A percentile compares a stretch with the other conserved stretches of the same genome.
Evolutionary conservation across 306 rosid genomes (phyloP).

Genomic region (Malus asiatica): DNA sequence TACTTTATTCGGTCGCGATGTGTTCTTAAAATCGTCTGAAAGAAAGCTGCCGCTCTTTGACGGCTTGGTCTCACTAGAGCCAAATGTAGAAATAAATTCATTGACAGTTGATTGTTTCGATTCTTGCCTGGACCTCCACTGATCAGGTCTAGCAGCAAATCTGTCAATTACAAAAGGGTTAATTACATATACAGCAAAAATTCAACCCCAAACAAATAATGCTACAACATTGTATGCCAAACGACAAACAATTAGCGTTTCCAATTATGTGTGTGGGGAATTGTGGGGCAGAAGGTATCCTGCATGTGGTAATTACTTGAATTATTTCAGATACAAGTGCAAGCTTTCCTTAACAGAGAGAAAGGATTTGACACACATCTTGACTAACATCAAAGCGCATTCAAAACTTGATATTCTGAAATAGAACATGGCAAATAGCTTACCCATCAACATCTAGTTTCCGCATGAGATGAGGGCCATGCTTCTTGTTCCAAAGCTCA

Average conservation of each 20-base stretch:
- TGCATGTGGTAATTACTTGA: background rate
- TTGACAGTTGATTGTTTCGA: slow-evolving; percentile 67
- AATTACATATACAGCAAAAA: slow-evolving; percentile 4
- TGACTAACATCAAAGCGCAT: background rate
- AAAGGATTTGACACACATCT: background rate
- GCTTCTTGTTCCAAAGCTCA: slow-evolving; percentile 80
- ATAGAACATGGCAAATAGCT: slow-evolving; percentile 19
- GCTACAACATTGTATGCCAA: slow-evolving; percentile 2
- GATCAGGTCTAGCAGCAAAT: slow-evolving; percentile 68
- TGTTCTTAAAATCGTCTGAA: slow-evolving; percentile 31
- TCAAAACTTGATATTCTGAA: slow-evolving; percentile 16
- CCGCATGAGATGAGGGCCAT: slow-evolving; percentile 74
- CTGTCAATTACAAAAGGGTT: slow-evolving; percentile 34
- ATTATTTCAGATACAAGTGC: background rate
- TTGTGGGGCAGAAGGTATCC: background rate
- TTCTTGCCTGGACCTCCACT: slow-evolving; percentile 80
- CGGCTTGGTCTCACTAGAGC: slow-evolving; percentile 44
- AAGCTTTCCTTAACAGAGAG: background rate
- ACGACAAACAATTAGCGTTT: background rate
- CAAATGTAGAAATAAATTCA: slow-evolving; percentile 65
- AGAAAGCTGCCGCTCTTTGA: slow-evolving; percentile 39
- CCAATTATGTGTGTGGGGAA: background rate
- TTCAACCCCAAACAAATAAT: slow-evolving; percentile 1
- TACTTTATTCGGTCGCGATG: slow-evolving; percentile 33
- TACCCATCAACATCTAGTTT: slow-evolving; percentile 83